A percentile compares a stretch with the other conserved stretches of the same genome.
Conservation (phyloP, 192 early-diverging fungal species). For the Rhizoclosmatium sp. region DNA sequence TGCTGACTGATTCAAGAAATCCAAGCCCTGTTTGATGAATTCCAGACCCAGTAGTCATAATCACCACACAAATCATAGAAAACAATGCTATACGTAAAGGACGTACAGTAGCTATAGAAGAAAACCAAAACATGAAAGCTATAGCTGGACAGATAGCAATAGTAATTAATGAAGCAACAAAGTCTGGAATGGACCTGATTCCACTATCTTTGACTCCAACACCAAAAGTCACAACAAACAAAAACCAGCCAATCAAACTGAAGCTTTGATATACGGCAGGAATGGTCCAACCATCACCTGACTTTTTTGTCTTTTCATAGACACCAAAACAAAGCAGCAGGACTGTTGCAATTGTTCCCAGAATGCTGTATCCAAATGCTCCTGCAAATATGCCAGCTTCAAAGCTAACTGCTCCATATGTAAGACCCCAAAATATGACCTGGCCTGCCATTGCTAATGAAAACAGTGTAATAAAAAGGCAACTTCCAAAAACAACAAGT, state of each 20-base stretch:
- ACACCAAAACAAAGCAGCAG: neutral
- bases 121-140: conserved; percentile 27
- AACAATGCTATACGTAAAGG: neutral
- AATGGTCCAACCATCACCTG: conserved; percentile 15
- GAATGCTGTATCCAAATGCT: neutral
- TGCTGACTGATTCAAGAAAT: neutral
- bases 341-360: neutral
- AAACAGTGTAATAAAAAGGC: neutral
- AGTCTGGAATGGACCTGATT: neutral
- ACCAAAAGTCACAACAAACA: conserved; percentile 13
- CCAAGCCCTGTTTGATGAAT: neutral
- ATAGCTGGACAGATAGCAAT: conserved; percentile 9
- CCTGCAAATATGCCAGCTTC: conserved; percentile 32
- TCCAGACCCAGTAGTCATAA: conserved; percentile 11
- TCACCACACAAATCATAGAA: neutral
- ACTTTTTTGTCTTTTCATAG: neutral
- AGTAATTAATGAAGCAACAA: conserved; percentile 13
- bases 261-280: conserved; percentile 13
- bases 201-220: neutral
- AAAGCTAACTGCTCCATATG: conserved; percentile 2
- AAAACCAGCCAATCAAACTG: conserved; percentile 26
- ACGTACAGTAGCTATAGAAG: neutral
- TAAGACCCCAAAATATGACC: conserved; percentile 31
- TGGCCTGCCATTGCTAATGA: conserved; percentile 24
- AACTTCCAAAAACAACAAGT: neutral